These are phyloP conservation scores for Ashbya aceris DNA, from an alignment of 1,139 yeast genomes.

Conservation along the genomic window DNA sequence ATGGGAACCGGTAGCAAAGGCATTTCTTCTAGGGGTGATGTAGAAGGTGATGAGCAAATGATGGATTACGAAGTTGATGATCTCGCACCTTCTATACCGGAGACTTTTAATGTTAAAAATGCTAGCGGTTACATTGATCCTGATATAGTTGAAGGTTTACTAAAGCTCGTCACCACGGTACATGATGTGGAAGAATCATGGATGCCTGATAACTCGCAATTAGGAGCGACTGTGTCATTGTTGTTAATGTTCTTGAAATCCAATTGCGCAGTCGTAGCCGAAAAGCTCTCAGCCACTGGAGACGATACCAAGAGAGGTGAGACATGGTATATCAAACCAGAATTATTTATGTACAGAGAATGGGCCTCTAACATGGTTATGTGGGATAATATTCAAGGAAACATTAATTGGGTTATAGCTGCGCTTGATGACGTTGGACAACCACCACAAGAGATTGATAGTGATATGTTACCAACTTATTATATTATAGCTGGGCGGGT, in stretches of 20 bases:
- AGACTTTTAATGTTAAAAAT: slow-evolving; percentile 5
- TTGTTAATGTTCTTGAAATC: slow-evolving; percentile 67
- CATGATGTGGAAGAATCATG: slow-evolving; percentile 61
- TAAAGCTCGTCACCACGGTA: slow-evolving; percentile 51
- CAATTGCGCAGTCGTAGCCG: slow-evolving; percentile 49
- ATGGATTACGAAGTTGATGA: slow-evolving; percentile 4
- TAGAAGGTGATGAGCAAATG: slow-evolving; percentile 1
- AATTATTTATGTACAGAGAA: slow-evolving; percentile 58
- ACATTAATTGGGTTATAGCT: slow-evolving; percentile 48
- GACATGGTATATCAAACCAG: slow-evolving; percentile 74
- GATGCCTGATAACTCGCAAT: slow-evolving; percentile 63
- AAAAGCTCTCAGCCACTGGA: slow-evolving; percentile 10
- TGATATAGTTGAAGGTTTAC: slow-evolving; percentile 55
- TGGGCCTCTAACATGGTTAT: slow-evolving; percentile 61
- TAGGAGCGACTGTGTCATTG: slow-evolving; percentile 76
- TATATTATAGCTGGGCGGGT: slow-evolving; percentile 71
- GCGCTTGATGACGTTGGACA: slow-evolving; percentile 17
- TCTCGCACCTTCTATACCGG: not conserved
- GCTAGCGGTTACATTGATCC: slow-evolving; percentile 37
- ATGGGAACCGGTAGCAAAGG: slow-evolving; percentile 52
- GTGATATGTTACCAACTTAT: slow-evolving; percentile 56
- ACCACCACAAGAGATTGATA: slow-evolving; percentile 35
- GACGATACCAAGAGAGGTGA: slow-evolving; percentile 40
- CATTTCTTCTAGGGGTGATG: slow-evolving; percentile 1
- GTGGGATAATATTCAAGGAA: slow-evolving; percentile 59